Conservation (phyloP, 2,329 filamentous ascomycete genomes). For the Myriosclerotinia duriaeana region DNA sequence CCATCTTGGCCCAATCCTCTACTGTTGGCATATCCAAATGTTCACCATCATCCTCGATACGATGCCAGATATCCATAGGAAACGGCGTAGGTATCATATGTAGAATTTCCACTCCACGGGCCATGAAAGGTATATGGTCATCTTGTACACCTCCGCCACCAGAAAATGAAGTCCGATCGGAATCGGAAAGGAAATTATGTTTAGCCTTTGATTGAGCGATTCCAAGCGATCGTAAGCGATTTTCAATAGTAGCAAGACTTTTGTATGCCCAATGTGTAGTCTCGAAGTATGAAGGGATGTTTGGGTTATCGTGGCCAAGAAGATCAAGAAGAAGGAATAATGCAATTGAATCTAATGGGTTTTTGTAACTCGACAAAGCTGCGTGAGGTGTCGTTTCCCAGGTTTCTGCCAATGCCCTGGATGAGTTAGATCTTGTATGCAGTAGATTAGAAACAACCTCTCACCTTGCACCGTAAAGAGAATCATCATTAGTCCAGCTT, state of each 20-base stretch:
- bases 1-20: slow-evolving; percentile 82
- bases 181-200: slow-evolving; percentile 66
- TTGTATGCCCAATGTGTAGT: slow-evolving; percentile 93
- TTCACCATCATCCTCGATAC: slow-evolving; percentile 74
- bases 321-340: slow-evolving; percentile 92
- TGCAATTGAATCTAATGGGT: slow-evolving; percentile 73
- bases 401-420: slow-evolving; percentile 69
- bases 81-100: slow-evolving; percentile 88
- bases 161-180: slow-evolving; percentile 49
- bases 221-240: slow-evolving; percentile 65
- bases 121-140: slow-evolving; percentile 90
- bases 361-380: slow-evolving; percentile 71
- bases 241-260: slow-evolving; percentile 71
- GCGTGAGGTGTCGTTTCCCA: slow-evolving; percentile 75
- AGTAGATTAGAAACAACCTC: slow-evolving; percentile 27
- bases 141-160: slow-evolving; percentile 64
- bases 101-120: slow-evolving; percentile 79
- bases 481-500: slow-evolving; percentile 76
- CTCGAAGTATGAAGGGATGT: slow-evolving; percentile 80
- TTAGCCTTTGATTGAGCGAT: slow-evolving; percentile 61
- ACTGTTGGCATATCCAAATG: slow-evolving; percentile 79
- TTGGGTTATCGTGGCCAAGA: slow-evolving; percentile 67
- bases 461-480: slow-evolving; percentile 81
- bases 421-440: slow-evolving; percentile 24
- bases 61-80: slow-evolving; percentile 78